phyloP scores from a whole-genome alignment of 2,329 filamentous ascomycete genomes.

The Paracoccidioides brasiliensis region DNA sequence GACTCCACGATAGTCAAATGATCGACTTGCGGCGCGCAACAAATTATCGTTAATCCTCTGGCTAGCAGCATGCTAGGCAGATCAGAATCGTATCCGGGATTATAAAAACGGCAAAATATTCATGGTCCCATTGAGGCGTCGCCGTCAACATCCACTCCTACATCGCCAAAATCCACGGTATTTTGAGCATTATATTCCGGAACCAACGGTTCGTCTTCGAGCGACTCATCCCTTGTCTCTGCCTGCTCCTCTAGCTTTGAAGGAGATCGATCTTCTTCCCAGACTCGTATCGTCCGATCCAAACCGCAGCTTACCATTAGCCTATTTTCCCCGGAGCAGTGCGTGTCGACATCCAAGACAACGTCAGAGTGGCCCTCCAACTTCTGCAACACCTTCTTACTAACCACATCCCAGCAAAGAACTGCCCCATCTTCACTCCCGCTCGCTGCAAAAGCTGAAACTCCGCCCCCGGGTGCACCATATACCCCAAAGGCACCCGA shows the following conservation, averaged over 20 bases:
- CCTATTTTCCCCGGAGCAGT: slow-evolving; percentile 35
- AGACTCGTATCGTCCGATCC: slow-evolving; percentile 50
- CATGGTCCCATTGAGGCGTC: slow-evolving; percentile 6
- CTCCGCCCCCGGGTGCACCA: slow-evolving; percentile 22
- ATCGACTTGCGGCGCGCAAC: too few relatives aligned
- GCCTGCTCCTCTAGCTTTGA: slow-evolving; percentile 2
- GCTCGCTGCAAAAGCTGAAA: slow-evolving; percentile 55
- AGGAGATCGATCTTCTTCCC: slow-evolving; percentile 34
- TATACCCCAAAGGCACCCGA: slow-evolving; percentile 69
- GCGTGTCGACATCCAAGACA: slow-evolving; percentile 48
- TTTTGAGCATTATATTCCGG: background rate
- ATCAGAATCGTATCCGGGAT: background rate
- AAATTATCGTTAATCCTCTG: too few relatives aligned
- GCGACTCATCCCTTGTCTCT: background rate
- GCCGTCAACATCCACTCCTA: slow-evolving; percentile 1
- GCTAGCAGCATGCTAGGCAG: too few relatives aligned
- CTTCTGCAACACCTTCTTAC: slow-evolving; percentile 66
- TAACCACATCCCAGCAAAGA: slow-evolving; percentile 80
- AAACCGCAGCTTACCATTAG: slow-evolving; percentile 49
- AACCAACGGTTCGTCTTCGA: background rate
- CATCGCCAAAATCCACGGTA: background rate
- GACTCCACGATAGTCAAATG: too few relatives aligned
- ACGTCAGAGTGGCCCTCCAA: slow-evolving; percentile 44
- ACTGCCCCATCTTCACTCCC: slow-evolving; percentile 76
- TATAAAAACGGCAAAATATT: background rate